Percentiles rank a stretch among this genome's conserved stretches.
These are phyloP conservation scores for Leishmania martiniquensis DNA, from an alignment of 208 protist genomes.

Conservation along the genomic window DNA sequence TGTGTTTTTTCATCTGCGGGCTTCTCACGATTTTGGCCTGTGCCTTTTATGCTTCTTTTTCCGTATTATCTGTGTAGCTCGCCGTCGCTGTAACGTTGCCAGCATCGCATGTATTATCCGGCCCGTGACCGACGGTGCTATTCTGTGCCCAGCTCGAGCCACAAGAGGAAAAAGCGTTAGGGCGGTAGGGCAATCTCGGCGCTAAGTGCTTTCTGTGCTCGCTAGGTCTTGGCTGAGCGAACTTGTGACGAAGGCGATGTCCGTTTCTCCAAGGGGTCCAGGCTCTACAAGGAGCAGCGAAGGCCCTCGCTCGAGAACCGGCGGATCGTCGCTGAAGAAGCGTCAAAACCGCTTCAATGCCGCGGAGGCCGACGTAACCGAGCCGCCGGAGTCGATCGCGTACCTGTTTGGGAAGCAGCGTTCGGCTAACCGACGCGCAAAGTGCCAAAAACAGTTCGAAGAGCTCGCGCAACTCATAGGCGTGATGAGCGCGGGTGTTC, in stretches of 20 bases:
- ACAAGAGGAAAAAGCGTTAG: background rate
- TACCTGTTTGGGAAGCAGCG: constrained; percentile 32
- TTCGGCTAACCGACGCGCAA: constrained; percentile 7
- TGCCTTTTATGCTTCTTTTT: constrained; percentile 4
- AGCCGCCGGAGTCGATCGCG: constrained; percentile 18
- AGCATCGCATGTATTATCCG: background rate
- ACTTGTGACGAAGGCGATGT: background rate
- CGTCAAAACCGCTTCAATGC: background rate
- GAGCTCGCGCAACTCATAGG: constrained; percentile 39
- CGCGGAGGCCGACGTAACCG: background rate
- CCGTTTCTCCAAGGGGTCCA: background rate
- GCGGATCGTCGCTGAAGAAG: background rate
- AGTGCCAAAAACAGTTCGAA: constrained; percentile 33
- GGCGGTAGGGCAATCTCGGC: background rate
- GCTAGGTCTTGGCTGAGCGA: background rate
- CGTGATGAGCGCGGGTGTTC: constrained; percentile 17
- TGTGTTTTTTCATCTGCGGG: background rate
- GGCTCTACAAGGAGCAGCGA: background rate
- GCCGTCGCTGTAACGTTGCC: background rate
- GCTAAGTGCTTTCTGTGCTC: background rate
- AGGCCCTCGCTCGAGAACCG: background rate
- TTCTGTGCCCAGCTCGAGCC: background rate
- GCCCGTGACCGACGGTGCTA: background rate
- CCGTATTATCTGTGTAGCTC: no score
- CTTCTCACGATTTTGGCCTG: background rate